Evolutionary conservation across 1,284 basidiomycete species (phyloP).

Genomic region (Ganoderma sinense): DNA sequence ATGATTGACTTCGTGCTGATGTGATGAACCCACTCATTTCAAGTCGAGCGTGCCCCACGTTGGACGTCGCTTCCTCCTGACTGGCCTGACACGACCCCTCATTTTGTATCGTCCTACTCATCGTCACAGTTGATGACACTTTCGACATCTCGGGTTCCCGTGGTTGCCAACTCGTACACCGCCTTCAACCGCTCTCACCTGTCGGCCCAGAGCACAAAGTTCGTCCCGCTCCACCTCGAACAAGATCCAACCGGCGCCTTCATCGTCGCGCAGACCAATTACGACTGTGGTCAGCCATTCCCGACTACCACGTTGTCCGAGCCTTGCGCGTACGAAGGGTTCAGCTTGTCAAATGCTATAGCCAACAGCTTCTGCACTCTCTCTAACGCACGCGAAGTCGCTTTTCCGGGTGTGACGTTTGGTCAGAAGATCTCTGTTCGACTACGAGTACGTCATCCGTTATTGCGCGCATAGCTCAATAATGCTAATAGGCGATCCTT

Average conservation of each 20-base stretch:
- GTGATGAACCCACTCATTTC: not conserved
- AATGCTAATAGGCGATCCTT: not conserved
- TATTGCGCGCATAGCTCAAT: not conserved
- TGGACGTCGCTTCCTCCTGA: not conserved
- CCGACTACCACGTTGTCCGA: not conserved
- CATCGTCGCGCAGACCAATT: not conserved
- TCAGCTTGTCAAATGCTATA: not conserved
- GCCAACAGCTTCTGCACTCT: not conserved
- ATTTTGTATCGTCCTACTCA: not conserved
- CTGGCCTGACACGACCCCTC: not conserved
- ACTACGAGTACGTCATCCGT: not conserved
- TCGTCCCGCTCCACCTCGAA: not conserved
- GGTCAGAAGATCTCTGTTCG: conserved; percentile 12
- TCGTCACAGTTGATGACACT: not conserved
- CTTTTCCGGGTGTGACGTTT: conserved; percentile 1
- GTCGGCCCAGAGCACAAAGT: not conserved
- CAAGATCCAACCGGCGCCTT: not conserved
- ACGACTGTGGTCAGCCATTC: not conserved
- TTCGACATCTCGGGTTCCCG: not conserved
- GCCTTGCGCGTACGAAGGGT: not conserved
- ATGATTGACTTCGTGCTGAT: not conserved
- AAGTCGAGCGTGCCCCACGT: not conserved
- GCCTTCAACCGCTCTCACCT: not conserved
- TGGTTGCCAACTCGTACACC: not conserved
- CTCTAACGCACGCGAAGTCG: not conserved